Percentiles rank a stretch among this genome's conserved stretches.
Evolutionary conservation across 495 filamentous ascomycete genomes (phyloP).

Genomic region (Xylaria nigripes): DNA sequence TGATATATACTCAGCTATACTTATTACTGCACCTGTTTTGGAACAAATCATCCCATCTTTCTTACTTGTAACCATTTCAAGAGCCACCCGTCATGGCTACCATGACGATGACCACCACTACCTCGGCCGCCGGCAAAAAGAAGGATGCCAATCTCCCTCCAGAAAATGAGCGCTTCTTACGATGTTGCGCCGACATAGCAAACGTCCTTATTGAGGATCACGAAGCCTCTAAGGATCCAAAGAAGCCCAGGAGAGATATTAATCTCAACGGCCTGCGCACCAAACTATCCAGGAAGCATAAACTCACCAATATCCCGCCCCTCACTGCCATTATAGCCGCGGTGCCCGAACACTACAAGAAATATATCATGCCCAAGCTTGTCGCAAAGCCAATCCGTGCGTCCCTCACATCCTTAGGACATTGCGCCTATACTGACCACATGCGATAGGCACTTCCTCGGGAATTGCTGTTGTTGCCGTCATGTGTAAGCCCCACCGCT

Average conservation of each 20-base stretch:
- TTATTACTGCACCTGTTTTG: neutral
- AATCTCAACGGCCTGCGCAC: slow-evolving; percentile 86
- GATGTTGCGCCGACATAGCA: slow-evolving; percentile 91
- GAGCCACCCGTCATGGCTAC: neutral
- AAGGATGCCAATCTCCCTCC: slow-evolving; percentile 72
- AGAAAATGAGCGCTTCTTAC: slow-evolving; percentile 87
- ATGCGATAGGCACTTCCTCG: slow-evolving; percentile 64
- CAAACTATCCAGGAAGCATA: slow-evolving; percentile 87
- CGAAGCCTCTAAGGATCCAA: slow-evolving; percentile 65
- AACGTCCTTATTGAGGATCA: slow-evolving; percentile 88
- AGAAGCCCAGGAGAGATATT: slow-evolving; percentile 68
- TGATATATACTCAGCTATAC: too few relatives aligned
- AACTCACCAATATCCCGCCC: slow-evolving; percentile 73
- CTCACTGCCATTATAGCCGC: slow-evolving; percentile 95
- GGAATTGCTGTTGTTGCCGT: slow-evolving; percentile 99
- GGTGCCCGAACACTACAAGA: slow-evolving; percentile 97
- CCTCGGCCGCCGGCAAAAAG: slow-evolving; percentile 27
- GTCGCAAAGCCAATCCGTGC: slow-evolving; percentile 90
- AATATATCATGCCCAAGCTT: slow-evolving; percentile 91
- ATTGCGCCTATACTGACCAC: slow-evolving; percentile 15
- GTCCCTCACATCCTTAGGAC: slow-evolving; percentile 22
- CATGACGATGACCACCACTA: slow-evolving; percentile 22
- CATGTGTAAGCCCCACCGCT: slow-evolving; percentile 98
- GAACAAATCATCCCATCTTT: neutral
- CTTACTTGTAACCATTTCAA: neutral